These are phyloP conservation scores for Thinopyrum obtusiflorum DNA, from an alignment of 202 grass and related monocot species.

Conservation along the genomic window DNA sequence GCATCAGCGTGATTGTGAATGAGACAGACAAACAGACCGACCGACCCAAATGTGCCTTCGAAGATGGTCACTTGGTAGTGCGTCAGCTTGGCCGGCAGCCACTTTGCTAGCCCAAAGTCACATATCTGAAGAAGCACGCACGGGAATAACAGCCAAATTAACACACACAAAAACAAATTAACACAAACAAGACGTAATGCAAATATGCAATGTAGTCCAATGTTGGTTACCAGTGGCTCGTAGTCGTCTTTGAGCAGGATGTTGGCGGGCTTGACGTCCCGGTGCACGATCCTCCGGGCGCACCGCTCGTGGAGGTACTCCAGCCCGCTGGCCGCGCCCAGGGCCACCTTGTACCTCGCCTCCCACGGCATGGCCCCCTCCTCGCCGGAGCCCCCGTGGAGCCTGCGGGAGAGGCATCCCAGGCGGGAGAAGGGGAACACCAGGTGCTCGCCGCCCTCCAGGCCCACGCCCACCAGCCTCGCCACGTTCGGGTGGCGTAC, in stretches of 20 bases:
- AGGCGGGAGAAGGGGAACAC: constrained; percentile 64
- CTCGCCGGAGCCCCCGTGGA: constrained; percentile 42
- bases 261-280: constrained; percentile 79
- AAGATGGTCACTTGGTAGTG: constrained; percentile 68
- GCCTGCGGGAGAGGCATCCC: constrained; percentile 60
- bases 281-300: constrained; percentile 65
- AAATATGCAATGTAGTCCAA: too few relatives aligned
- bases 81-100: constrained; percentile 70
- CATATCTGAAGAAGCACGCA: constrained; percentile 56
- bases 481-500: constrained; percentile 74
- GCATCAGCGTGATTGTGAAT: background rate
- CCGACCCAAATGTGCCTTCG: constrained; percentile 82
- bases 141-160: background rate
- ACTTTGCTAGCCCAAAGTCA: constrained; percentile 88
- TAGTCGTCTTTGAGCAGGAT: constrained; percentile 72
- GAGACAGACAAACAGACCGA: background rate
- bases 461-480: constrained; percentile 58
- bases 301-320: constrained; percentile 86
- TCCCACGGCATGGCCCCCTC: constrained; percentile 49
- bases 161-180: background rate
- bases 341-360: constrained; percentile 50
- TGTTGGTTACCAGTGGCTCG: constrained; percentile 52
- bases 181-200: too few relatives aligned
- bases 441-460: constrained; percentile 80
- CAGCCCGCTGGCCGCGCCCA: constrained; percentile 54